Evolutionary conservation across 805 yeast species (phyloP), one percentile per base, ranked within the genome.

Genomic region (Ogataea thermomethanolica): DNA sequence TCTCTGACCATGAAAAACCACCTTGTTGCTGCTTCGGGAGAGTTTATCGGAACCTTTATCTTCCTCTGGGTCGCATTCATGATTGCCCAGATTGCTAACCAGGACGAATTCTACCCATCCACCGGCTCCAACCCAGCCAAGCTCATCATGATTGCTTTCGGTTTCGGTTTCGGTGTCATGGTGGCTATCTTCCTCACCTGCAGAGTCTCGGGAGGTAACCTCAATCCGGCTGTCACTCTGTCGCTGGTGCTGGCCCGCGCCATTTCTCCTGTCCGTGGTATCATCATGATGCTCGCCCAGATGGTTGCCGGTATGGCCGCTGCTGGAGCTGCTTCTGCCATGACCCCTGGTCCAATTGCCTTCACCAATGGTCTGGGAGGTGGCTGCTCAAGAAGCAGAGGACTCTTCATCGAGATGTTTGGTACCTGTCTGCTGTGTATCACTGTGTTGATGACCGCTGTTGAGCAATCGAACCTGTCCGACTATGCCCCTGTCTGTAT

Each of bases 231-330:
- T 36, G 95, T 87, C 29, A 81, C 95, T 15, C 69, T 85, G 29
- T 68, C 89, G 22, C 68, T 87, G 58, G 73, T 79, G n/a, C 66
- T 84, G 31, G 81, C 85, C 14, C 74, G 84, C 48, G 91, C 87
- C 40, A 73, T 84, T 45, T 74, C 87, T 29, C 87, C 89, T 41
- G 45, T 82, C 24, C 78, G 93, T 62, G 90, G 84, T 51, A 61
- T 69, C 15, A 60, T 83, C 41, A 78, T 82, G 79, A 65, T 76
- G 64, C 33, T 81, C 39, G 51, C 90, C 29, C 95, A 87, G 68
- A 60, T 86, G 56, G 64, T 85, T 60, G 95, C 84, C 37, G 95
- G 95, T 64, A 82, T 87, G 81, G 88, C 88, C 55, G 95, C 95
- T 41, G 95, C 91, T 41, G 95, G 87, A 62, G 91, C 88, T 32